Evolutionary conservation across 345 rosid genomes (phyloP).

Genomic region (Lepidium didymum): DNA sequence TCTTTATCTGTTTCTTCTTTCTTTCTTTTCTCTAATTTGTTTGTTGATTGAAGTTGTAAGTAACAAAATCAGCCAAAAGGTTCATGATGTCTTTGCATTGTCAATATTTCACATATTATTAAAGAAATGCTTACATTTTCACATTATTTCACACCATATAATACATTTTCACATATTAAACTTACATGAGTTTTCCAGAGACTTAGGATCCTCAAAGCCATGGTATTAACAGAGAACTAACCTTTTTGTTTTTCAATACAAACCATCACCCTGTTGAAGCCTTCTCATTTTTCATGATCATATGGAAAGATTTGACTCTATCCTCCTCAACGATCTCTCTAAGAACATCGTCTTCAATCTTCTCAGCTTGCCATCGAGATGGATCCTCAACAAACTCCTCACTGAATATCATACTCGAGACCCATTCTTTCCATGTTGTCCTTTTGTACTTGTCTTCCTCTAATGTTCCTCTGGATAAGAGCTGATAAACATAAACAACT

Average conservation of each 20-base stretch:
- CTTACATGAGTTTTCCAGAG: too few relatives aligned
- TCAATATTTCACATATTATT: neutral
- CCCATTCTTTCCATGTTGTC: conserved; percentile 99
- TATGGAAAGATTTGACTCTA: conserved; percentile 74
- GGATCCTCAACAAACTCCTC: conserved; percentile 93
- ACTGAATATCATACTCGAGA: conserved; percentile 90
- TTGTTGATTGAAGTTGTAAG: conserved; percentile 2
- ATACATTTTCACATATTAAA: conserved; percentile 6
- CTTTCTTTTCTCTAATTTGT: neutral
- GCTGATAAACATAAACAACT: conserved; percentile 89
- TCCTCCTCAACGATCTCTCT: conserved; percentile 88
- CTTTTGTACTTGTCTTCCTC: conserved; percentile 86
- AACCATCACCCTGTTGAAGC: conserved; percentile 64
- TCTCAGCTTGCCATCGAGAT: conserved; percentile 79
- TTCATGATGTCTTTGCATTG: neutral
- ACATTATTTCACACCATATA: neutral
- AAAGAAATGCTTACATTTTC: neutral
- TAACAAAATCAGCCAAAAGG: neutral
- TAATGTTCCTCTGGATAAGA: conserved; percentile 65
- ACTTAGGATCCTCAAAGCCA: neutral
- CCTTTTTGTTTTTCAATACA: neutral
- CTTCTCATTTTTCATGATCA: conserved; percentile 96
- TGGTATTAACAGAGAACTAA: neutral
- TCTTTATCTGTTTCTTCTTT: neutral
- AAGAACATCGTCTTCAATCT: conserved; percentile 80